phyloP scores from a whole-genome alignment of 2,329 filamentous ascomycete species.

The Neonectria punicea region DNA sequence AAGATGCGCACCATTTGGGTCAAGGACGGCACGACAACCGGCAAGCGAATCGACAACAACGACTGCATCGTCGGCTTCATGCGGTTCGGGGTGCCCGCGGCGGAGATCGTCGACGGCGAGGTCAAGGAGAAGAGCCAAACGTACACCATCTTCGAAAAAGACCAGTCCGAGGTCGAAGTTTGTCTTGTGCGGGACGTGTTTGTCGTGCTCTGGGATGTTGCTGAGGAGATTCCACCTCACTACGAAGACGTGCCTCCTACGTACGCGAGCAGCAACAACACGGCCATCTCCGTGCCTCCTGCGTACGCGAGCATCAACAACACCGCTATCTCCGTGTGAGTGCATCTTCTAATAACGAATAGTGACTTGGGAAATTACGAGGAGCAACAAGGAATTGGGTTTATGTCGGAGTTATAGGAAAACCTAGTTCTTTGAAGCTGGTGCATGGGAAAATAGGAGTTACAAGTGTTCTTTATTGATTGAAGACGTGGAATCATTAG shows the following conservation, averaged over 20 bases:
- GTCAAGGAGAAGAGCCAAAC: not conserved
- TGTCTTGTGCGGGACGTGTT: not conserved
- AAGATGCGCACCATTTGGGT: not conserved
- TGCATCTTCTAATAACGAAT: not conserved
- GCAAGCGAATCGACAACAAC: not conserved
- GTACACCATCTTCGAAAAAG: not conserved
- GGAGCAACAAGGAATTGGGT: not conserved
- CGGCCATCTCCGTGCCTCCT: not conserved
- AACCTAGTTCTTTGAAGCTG: not conserved
- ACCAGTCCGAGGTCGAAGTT: constrained; percentile 5
- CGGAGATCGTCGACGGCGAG: not conserved
- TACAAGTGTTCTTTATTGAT: not conserved
- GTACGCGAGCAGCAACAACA: not conserved
- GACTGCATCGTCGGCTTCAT: not conserved
- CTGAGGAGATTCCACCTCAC: not conserved
- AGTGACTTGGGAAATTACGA: not conserved
- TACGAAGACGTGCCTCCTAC: not conserved
- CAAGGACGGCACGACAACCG: not conserved
- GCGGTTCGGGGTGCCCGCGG: constrained; percentile 5
- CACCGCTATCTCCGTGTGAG: not conserved
- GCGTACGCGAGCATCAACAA: not conserved
- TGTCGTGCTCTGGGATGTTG: constrained; percentile 1
- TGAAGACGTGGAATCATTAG: not conserved
- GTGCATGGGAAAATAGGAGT: not conserved
- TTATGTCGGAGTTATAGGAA: not conserved